Evolutionary conservation across 129 eudicot species (phyloP).

Genomic region (Saussurea involucrata): DNA sequence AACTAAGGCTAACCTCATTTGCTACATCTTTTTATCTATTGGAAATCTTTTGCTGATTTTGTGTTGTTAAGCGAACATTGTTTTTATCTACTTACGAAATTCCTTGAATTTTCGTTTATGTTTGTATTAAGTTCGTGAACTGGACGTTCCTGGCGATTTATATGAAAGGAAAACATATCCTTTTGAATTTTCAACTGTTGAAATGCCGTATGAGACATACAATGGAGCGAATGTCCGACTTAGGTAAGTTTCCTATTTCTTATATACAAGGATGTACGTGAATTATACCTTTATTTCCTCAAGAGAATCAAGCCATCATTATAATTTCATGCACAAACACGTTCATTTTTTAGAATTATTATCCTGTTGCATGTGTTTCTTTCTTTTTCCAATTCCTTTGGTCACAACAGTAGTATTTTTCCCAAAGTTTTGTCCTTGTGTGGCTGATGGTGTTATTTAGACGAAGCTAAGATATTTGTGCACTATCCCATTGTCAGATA

Average conservation of each 20-base stretch:
- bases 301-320: neutral
- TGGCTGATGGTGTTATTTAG: neutral
- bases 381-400: neutral
- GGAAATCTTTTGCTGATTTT: neutral
- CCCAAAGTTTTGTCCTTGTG: neutral
- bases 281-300: neutral
- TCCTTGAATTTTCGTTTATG: neutral
- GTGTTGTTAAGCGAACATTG: neutral
- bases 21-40: neutral
- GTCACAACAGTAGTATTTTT: neutral
- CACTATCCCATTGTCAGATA: slow-evolving; percentile 52
- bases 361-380: neutral
- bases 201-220: slow-evolving; percentile 97
- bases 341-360: neutral
- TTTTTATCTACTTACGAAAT: neutral
- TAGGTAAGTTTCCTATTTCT: slow-evolving; percentile 42
- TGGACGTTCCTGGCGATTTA: slow-evolving; percentile 98
- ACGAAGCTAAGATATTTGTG: neutral
- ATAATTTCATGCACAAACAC: neutral
- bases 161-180: slow-evolving; percentile 91
- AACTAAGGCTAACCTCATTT: neutral
- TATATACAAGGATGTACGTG: neutral
- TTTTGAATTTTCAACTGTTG: slow-evolving; percentile 92
- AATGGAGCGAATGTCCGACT: slow-evolving; percentile 94
- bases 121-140: slow-evolving; percentile 75